Conservation (phyloP, 1,139 yeast genomes). For the Debaryomyces singareniensis region DNA sequence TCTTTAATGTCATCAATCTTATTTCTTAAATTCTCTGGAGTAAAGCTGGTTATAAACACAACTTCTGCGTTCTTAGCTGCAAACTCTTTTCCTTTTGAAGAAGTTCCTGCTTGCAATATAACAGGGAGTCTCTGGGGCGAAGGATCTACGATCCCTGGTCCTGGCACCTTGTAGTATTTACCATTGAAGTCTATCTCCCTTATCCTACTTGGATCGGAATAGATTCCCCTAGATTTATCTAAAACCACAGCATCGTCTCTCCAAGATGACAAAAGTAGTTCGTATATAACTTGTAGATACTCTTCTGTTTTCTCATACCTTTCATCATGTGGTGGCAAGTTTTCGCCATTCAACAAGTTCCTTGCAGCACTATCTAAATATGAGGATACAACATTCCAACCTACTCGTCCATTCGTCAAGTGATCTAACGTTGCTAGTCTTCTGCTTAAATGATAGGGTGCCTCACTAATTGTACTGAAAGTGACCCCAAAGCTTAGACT, state of each 20-base stretch:
- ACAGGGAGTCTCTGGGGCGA: constrained; percentile 41
- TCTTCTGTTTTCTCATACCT: constrained; percentile 38
- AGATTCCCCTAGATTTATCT: constrained; percentile 25
- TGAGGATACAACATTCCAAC: constrained; percentile 40
- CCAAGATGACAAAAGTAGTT: constrained; percentile 37
- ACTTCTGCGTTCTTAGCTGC: constrained; percentile 43
- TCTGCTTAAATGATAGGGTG: constrained; percentile 40
- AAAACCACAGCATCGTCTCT: constrained; percentile 37
- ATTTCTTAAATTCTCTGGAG: constrained; percentile 22
- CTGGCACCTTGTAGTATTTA: constrained; percentile 35
- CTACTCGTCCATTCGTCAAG: constrained; percentile 38
- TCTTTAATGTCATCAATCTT: constrained; percentile 23
- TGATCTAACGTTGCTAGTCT: constrained; percentile 38
- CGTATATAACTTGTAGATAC: constrained; percentile 33
- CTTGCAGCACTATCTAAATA: constrained; percentile 35
- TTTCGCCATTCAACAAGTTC: constrained; percentile 27
- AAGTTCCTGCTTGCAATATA: constrained; percentile 43
- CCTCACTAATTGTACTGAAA: constrained; percentile 38
- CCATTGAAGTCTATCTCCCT: constrained; percentile 26
- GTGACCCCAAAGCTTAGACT: constrained; percentile 36
- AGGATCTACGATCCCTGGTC: constrained; percentile 37
- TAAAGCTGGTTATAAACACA: constrained; percentile 28
- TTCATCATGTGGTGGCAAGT: constrained; percentile 31
- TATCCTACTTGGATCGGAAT: constrained; percentile 14
- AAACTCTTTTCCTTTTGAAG: constrained; percentile 34